Evolutionary conservation across 176 grass and related monocot genomes (phyloP).

Genomic region (Dactylis glomerata): DNA sequence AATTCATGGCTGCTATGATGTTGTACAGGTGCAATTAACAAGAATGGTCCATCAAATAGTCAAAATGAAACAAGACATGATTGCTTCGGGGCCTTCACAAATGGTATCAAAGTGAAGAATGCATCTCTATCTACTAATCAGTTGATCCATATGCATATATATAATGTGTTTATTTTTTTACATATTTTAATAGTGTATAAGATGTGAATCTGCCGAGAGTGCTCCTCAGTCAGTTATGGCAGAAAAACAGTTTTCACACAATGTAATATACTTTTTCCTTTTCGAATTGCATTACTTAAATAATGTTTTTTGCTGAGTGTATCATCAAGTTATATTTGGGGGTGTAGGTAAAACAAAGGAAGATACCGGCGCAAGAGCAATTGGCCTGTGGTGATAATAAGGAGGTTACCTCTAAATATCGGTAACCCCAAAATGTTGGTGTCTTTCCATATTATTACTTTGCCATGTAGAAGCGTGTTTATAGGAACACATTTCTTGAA

Average conservation of each 20-base stretch:
- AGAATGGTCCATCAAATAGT: background rate
- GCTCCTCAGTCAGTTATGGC: background rate
- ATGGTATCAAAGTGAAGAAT: background rate
- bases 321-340: background rate
- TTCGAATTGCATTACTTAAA: background rate
- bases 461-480: background rate
- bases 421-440: background rate
- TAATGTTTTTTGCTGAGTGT: background rate
- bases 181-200: background rate
- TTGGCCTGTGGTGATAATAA: background rate
- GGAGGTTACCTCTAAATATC: conserved; percentile 32
- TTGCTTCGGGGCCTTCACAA: background rate
- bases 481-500: background rate
- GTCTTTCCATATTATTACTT: background rate
- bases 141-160: background rate
- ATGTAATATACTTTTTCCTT: conserved; percentile 9
- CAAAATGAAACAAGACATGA: background rate
- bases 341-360: background rate
- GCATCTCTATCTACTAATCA: background rate
- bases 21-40: background rate
- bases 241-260: conserved; percentile 8
- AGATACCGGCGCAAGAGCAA: background rate
- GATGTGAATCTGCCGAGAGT: conserved; percentile 17
- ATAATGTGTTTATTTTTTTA: background rate
- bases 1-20: background rate